Base-by-base conservation (phyloP, 106 monocot genomes). In the Dioscorea dumetorum region DNA sequence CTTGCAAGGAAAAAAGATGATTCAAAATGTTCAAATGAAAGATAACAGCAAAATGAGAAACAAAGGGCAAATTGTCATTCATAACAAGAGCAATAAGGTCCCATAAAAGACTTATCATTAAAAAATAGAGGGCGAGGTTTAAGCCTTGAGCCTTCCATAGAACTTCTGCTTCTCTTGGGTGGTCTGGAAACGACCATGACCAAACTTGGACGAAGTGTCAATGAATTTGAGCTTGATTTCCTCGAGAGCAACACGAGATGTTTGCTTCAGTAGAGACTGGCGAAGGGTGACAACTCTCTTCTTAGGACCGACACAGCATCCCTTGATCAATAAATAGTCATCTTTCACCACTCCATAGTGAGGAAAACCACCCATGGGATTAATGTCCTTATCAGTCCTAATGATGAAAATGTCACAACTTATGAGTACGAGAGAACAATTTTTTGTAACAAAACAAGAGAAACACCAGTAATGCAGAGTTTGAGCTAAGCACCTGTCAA, bases 141-240 rank as follows among this genome's bases (percentile, higher is more conserved):
- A 63, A 63, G 62, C 62, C 62, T 63, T 63, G 31, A 63, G 65
- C 48, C 49, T 49, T 49, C 65, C 65, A 49, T 70, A 76, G 67
- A 72, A 72, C 62, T 72, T 81, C 76, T 81, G 66, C 63, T 81
- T 81, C 75, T 80, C 80, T 10, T 77, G 41, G 2, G 81, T 82
- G 10, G 81, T 82, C 77, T 82, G 81, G 81, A 82, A 81, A 21
- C 76, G 75, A 8, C 81, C 81, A 24, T 86, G 85, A 14, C 82
- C 85, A 53, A 86, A 86, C 76, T 87, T 87, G 62, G 82, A 87
- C 5, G 86, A 87, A 9, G 86, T 87, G 33, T 87, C 86, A 19
- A 87, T 77, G 68, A 87, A 87, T 67, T 87, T 87, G 33, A 87
- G 73, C 76, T 82, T 87, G 70, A 87, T 80, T 57, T 79, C 86